Percentiles rank a stretch among this genome's conserved stretches.
Evolutionary conservation across 306 rosid species (phyloP).

Genomic region (Gastrolobium villosum): DNA sequence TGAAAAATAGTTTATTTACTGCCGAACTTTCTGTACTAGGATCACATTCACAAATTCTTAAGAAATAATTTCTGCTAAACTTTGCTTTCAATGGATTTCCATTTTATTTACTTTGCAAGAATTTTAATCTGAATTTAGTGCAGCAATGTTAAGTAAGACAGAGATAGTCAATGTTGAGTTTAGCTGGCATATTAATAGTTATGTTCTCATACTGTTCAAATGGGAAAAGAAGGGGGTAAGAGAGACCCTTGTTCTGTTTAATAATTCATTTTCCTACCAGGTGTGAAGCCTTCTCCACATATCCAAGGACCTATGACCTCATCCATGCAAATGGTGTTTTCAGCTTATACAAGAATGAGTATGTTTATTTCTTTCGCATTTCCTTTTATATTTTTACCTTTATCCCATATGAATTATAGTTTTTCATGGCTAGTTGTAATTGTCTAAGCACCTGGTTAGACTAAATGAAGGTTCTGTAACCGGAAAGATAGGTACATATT

Average conservation of each 20-base stretch:
- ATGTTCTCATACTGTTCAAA: background rate
- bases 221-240: background rate
- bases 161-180: background rate
- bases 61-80: background rate
- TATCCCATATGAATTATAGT: constrained; percentile 10
- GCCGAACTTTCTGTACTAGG: constrained; percentile 4
- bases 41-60: background rate
- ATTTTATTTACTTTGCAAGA: background rate
- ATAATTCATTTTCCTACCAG: constrained; percentile 52
- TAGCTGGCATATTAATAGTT: constrained; percentile 3
- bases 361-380: constrained; percentile 30
- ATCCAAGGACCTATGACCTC: constrained; percentile 93
- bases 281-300: constrained; percentile 92
- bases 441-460: background rate
- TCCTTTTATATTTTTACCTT: background rate
- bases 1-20: background rate
- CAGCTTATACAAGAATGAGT: constrained; percentile 80
- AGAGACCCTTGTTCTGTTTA: constrained; percentile 16
- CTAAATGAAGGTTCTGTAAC: constrained; percentile 26
- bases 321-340: constrained; percentile 84
- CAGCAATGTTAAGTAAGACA: background rate
- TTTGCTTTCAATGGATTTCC: constrained; percentile 21
- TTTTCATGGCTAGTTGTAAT: background rate
- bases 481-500: constrained; percentile 21
- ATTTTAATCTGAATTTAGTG: constrained; percentile 23